phyloP scores from a whole-genome alignment of 148 eudicot species.

The Cornus suecica region DNA sequence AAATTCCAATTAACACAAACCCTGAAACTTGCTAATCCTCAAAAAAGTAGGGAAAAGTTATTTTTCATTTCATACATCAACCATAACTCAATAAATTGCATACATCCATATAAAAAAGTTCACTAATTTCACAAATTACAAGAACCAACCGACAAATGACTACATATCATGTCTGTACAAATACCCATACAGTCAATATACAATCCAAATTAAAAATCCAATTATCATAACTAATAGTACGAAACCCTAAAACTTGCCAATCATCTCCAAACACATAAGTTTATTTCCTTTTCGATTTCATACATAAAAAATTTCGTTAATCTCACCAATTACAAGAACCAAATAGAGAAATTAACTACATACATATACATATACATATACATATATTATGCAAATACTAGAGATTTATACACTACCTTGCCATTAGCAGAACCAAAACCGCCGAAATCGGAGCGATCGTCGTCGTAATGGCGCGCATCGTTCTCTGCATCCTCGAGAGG shows the following conservation, averaged over 20 bases:
- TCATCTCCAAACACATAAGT: too few species aligned
- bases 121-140: too few species aligned
- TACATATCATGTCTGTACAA: too few species aligned
- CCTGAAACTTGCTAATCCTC: neutral
- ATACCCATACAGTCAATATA: too few species aligned
- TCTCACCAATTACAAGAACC: neutral
- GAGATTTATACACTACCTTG: constrained; percentile 37
- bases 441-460: constrained; percentile 57
- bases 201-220: too few species aligned
- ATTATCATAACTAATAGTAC: too few species aligned
- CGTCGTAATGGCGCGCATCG: constrained; percentile 66
- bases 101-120: too few species aligned
- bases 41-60: neutral
- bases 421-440: constrained; percentile 74
- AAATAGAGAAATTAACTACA: neutral
- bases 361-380: neutral
- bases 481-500: constrained; percentile 77
- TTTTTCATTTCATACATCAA: neutral
- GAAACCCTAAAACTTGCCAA: too few species aligned
- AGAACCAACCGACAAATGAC: too few species aligned
- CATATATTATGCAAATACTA: too few species aligned
- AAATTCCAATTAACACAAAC: neutral
- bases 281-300: too few species aligned
- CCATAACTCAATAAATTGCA: too few species aligned
- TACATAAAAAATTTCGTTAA: neutral